Conservation (phyloP, 331 rosid species). For the Telfairia occidentalis region DNA sequence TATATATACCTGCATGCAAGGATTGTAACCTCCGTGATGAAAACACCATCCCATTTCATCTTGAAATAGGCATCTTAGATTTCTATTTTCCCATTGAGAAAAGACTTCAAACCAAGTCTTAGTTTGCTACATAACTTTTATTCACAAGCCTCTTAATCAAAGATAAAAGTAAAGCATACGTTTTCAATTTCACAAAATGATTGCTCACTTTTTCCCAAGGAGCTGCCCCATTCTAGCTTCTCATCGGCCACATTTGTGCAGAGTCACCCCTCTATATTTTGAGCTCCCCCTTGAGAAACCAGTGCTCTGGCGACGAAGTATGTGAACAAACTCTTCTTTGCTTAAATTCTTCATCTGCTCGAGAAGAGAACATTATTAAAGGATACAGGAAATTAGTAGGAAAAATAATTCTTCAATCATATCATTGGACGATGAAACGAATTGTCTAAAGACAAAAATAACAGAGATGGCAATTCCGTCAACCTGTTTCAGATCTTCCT, state of each 20-base stretch:
- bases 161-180: slow-evolving; percentile 1
- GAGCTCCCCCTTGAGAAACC: slow-evolving; percentile 98
- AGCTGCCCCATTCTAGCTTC: slow-evolving; percentile 99
- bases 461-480: slow-evolving; percentile 8
- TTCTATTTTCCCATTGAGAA: slow-evolving; percentile 36
- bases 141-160: slow-evolving; percentile 12
- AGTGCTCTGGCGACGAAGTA: slow-evolving; percentile 88
- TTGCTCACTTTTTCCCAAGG: slow-evolving; percentile 99
- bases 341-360: slow-evolving; percentile 67
- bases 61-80: slow-evolving; percentile 58
- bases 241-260: slow-evolving; percentile 99
- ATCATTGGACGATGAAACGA: not conserved
- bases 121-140: slow-evolving; percentile 21
- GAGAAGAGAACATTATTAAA: not conserved
- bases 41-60: slow-evolving; percentile 65
- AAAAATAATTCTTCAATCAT: not conserved
- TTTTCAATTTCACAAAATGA: slow-evolving; percentile 22
- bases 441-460: not conserved
- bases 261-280: slow-evolving; percentile 89
- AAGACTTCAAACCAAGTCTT: slow-evolving; percentile 26
- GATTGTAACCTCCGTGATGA: slow-evolving; percentile 72
- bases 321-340: slow-evolving; percentile 95
- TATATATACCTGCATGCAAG: slow-evolving; percentile 99
- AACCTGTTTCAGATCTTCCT: slow-evolving; percentile 91
- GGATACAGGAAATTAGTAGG: not conserved